Evolutionary conservation across 345 rosid genomes (phyloP).

Genomic region (Alliaria petiolata): DNA sequence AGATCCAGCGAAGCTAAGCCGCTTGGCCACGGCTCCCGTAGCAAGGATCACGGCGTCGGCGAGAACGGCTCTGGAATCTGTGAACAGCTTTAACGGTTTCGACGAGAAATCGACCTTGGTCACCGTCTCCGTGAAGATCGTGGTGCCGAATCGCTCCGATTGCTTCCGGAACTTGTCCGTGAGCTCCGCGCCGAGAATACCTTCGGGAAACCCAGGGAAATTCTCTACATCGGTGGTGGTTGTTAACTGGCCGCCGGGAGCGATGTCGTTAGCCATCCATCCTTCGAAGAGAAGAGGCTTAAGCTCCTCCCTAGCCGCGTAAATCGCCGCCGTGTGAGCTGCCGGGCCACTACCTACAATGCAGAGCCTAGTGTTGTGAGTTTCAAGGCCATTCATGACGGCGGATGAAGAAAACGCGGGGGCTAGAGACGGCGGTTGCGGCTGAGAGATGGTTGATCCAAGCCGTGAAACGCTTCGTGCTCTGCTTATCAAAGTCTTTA

Average conservation of each 20-base stretch:
- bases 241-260: constrained; percentile 98
- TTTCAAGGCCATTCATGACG: constrained; percentile 47
- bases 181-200: constrained; percentile 64
- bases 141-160: constrained; percentile 76
- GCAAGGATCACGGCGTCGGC: constrained; percentile 81
- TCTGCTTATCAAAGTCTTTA: constrained; percentile 25
- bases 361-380: constrained; percentile 59
- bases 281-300: constrained; percentile 93
- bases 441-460: constrained; percentile 17
- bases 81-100: constrained; percentile 60
- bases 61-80: constrained; percentile 53
- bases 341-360: constrained; percentile 97
- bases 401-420: constrained; percentile 22
- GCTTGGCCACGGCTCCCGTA: constrained; percentile 86
- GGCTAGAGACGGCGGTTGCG: constrained; percentile 12
- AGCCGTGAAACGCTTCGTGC: constrained; percentile 39
- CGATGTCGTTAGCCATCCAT: constrained; percentile 98
- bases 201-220: constrained; percentile 90
- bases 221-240: constrained; percentile 94
- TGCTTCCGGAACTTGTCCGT: constrained; percentile 69
- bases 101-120: constrained; percentile 61
- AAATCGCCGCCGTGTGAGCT: constrained; percentile 98
- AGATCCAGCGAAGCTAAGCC: constrained; percentile 64
- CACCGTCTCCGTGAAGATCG: constrained; percentile 78
- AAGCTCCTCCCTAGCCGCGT: constrained; percentile 84